Evolutionary conservation across 345 rosid species (phyloP), one percentile per base, ranked within the genome.

Genomic region (Gynandropsis gynandra): DNA sequence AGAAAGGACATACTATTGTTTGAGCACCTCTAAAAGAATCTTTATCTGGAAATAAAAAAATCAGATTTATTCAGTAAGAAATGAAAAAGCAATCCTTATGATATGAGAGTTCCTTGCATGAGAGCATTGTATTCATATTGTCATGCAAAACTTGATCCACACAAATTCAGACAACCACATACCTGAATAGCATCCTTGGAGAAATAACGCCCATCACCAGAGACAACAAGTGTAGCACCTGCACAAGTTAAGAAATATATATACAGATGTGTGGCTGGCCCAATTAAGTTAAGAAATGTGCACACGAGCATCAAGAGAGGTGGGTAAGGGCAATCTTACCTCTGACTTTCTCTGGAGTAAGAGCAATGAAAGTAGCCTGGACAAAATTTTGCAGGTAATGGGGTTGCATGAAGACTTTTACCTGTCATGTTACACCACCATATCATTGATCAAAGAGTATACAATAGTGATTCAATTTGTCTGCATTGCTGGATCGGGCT

Each of bases 181-280:
- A 93, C 99, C 99, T 93, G 94, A 71, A 93, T 78, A 50, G 96
- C 96, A 64, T 85, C 95, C 75, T 78, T 78, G 10, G 99, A 93
- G 72, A 21, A 93, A 71, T 88, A 93, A 52, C 97, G 92, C 34
- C 99, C 99, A 79, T 93, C 99, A 59, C 99, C 99, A 72, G 97
- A 88, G 67, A 93, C 97, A 59, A 88, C 95, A 6, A 93, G 96
- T 9, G 96, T 88, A 59, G 92, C 92, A 67, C 99, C 97, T 93
- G 65, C 58, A 59, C 32, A 54, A 3, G 54, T 4, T 40, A 68
- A 44, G 18, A 62, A 34, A 42, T 29, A 52, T 50, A 51, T 54
- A 33, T 50, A 31, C 29, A 38, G 16, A 10, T 31, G 29, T 37
- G 11, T 36, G 14, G 16, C 16, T 19, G 13, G 47, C 35, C 33